Base-by-base conservation (phyloP, 768 basidiomycete species). In the Lactarius sp. region DNA sequence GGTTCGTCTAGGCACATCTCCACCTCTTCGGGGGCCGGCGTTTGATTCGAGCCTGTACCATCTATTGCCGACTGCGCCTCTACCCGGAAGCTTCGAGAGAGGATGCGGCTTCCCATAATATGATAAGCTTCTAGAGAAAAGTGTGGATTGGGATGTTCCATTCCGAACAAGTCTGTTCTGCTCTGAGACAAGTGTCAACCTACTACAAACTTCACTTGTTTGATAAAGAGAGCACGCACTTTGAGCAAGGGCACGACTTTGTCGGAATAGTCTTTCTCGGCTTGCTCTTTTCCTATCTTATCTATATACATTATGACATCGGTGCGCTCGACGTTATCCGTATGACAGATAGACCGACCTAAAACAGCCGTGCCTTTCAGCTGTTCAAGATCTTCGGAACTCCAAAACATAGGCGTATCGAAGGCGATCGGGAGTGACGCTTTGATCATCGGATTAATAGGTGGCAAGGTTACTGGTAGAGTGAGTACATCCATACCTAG, bases 391-490 rank as follows among this genome's bases (percentile, higher is more conserved):
- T 97, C 93, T 2, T 80, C 80, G 3, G 82, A 79, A 49, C 72
- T 76, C 97, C 97, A 98, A 71, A 98, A 95, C 91, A 99, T 98
- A 0, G 94, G 92, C 0, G 94, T 95, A 68, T 88, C 81, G 71
- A 98, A 98, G 13, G 68, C 64, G 13, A 70, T 77, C 0, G 95
- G 95, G 64, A 98, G 79, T 16, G 80, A 81, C 33, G 74, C 90
- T 90, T 64, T 49, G 41, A 44, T 42, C 36, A 16, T 42, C 27
- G 31, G 14, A 16, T 22, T 37, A 55, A 33, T 37, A 20, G 33
- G 27, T 10, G 47, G 27, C n/a, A 31, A 52, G 4, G 34, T 9
- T 6, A 39, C 20, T 33, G 7, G 41, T 47, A 16, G 16, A 27
- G 31, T 44, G 37, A 18, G 18, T 22, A 16, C 12, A 14, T 14